Evolutionary conservation across 306 rosid genomes (phyloP).

Genomic region (Castanea crenata): DNA sequence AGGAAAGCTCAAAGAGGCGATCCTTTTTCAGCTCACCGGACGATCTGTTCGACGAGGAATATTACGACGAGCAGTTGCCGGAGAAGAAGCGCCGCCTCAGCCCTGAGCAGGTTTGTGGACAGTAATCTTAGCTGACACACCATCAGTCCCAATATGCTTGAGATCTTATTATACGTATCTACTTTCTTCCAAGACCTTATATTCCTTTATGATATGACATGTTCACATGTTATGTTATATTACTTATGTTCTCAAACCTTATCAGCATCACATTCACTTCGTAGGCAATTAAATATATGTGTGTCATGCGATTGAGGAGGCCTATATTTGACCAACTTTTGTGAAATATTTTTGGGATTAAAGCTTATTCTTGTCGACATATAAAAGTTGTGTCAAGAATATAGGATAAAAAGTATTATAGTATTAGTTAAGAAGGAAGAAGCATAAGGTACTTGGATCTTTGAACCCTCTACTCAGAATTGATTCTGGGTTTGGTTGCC

Average conservation of each 20-base stretch:
- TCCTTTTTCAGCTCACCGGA: conserved; percentile 80
- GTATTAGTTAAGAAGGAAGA: background rate
- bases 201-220: conserved; percentile 33
- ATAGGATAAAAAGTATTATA: background rate
- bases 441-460: background rate
- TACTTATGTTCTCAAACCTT: conserved; percentile 2
- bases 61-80: conserved; percentile 83
- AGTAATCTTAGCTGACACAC: background rate
- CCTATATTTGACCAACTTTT: background rate
- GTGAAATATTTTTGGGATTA: background rate
- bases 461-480: background rate
- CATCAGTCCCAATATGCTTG: conserved; percentile 20
- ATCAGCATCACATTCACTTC: background rate
- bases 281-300: background rate
- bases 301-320: background rate
- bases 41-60: conserved; percentile 82
- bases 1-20: conserved; percentile 74
- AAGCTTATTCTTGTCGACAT: background rate
- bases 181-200: background rate
- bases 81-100: conserved; percentile 99
- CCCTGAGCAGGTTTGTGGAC: conserved; percentile 67
- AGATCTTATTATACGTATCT: conserved; percentile 14
- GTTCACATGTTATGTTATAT: background rate
- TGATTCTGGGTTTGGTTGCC: background rate
- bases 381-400: no score